phyloP scores from a whole-genome alignment of 768 basidiomycete genomes.

The Pholiota microspora region DNA sequence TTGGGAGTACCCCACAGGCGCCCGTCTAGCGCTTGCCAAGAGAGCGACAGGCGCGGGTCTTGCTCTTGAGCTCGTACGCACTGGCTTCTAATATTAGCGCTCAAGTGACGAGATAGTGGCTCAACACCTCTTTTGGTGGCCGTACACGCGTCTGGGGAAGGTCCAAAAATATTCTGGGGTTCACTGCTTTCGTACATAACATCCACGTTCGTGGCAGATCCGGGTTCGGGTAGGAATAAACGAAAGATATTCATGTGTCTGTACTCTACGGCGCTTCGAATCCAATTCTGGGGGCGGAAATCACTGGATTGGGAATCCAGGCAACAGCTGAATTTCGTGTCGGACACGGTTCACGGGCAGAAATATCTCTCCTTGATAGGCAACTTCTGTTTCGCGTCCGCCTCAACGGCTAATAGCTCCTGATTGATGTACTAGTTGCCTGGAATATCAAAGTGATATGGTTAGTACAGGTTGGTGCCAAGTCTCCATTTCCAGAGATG shows the following conservation, averaged over 20 bases:
- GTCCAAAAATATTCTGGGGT: constrained; percentile 3
- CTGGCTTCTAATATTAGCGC: too few species aligned
- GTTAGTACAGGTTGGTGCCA: not conserved
- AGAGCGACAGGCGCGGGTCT: too few species aligned
- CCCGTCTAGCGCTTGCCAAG: too few species aligned
- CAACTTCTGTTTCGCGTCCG: not conserved
- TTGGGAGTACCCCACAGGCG: too few species aligned
- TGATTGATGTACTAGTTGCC: not conserved
- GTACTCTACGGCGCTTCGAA: not conserved
- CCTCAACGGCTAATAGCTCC: not conserved
- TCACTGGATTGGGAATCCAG: not conserved
- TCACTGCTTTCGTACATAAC: not conserved
- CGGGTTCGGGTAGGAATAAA: not conserved
- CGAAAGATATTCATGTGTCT: not conserved
- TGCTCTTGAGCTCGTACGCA: too few species aligned
- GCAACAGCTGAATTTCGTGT: too few species aligned
- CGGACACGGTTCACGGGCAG: not conserved
- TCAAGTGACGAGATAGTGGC: too few species aligned
- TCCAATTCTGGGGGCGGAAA: not conserved
- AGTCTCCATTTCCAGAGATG: not conserved
- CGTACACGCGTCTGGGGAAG: not conserved
- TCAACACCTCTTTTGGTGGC: too few species aligned
- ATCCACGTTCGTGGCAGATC: constrained; percentile 2
- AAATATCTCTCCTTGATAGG: not conserved
- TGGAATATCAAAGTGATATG: not conserved